Percentiles rank a stretch among this genome's conserved stretches.
Conservation (phyloP, 75 land plant genomes). For the Pinus albicaulis region DNA sequence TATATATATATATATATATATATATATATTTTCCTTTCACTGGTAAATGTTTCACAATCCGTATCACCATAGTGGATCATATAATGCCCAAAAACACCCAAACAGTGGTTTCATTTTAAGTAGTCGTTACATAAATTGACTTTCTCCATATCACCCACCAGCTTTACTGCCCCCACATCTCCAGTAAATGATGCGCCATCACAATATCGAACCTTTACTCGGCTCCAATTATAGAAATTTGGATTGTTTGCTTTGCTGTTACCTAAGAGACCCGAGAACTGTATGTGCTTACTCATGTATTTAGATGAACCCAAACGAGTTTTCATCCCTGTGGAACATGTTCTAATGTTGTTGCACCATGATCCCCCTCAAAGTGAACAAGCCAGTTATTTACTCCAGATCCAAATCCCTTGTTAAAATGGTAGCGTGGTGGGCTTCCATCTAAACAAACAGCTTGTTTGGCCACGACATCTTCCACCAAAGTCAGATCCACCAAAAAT, state of each 20-base stretch:
- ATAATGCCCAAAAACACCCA: no score
- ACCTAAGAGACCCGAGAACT: slow-evolving; percentile 78
- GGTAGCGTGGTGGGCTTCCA: slow-evolving; percentile 94
- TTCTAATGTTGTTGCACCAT: slow-evolving; percentile 65
- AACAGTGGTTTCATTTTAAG: no score
- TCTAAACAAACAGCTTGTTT: slow-evolving; percentile 89
- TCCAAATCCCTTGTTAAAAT: slow-evolving; percentile 65
- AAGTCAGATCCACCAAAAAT: slow-evolving; percentile 37
- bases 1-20: no score
- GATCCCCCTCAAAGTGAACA: slow-evolving; percentile 84
- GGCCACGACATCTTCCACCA: slow-evolving; percentile 39
- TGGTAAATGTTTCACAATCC: no score
- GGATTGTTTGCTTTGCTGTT: slow-evolving; percentile 59
- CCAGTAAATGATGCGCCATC: no score
- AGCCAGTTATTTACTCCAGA: slow-evolving; percentile 77
- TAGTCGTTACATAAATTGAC: no score
- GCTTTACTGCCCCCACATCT: no score
- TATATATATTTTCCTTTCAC: no score
- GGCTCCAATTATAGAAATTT: no score
- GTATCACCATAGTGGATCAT: no score
- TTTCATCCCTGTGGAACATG: slow-evolving; percentile 42
- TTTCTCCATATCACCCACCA: no score
- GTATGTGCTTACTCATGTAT: slow-evolving; percentile 41
- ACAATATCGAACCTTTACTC: no score
- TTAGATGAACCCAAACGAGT: slow-evolving; percentile 71